Evolutionary conservation across 805 yeast genomes (phyloP), one percentile per base, ranked within the genome.

Genomic region (Sungouiella blattae): DNA sequence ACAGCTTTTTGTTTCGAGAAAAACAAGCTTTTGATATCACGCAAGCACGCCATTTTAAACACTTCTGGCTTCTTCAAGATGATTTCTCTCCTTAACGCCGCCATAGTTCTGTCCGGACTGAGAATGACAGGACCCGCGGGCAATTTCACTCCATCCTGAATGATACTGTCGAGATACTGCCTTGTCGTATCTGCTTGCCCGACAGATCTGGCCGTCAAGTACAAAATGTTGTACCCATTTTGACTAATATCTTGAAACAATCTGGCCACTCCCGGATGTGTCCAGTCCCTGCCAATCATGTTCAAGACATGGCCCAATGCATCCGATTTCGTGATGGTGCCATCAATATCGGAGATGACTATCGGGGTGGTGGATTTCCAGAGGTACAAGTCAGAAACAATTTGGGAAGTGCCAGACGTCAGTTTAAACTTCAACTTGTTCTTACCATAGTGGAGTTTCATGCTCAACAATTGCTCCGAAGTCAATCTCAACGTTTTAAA

Each of bases 261-360:
- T 52, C 81, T 80, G 2, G 97, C 96, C 26, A 93, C 98, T 21
- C 98, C 98, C 2, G 80, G 77, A 57, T 93, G 98, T 0, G 98
- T 93, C 98, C 98, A 93, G 64, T 93, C 98, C 49, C 87, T 77
- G 4, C 98, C 98, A 24, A 93, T 68, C 78, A 91, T 80, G 12
- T 93, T 88, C 58, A 93, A 68, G 2, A 93, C 91, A 60, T 93
- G 98, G 3, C 98, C 98, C 51, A 93, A 67, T 0, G 98, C 98
- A 64, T 93, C 98, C 1, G 97, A 88, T 60, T 88, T 89, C 12
- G 98, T 93, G 46, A 93, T 93, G 1, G 98, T 93, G 12, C 98
- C 98, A 58, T 93, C 98, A 39, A 93, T 93, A 62, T 93, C 98
- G 6, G 96, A 87, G 17, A 93, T 91, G 5, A 93, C 98, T 27